Percentiles rank a stretch among this genome's conserved stretches.
phyloP scores from a whole-genome alignment of 2,329 filamentous ascomycete species.

The Dothiorella sarmentorum region DNA sequence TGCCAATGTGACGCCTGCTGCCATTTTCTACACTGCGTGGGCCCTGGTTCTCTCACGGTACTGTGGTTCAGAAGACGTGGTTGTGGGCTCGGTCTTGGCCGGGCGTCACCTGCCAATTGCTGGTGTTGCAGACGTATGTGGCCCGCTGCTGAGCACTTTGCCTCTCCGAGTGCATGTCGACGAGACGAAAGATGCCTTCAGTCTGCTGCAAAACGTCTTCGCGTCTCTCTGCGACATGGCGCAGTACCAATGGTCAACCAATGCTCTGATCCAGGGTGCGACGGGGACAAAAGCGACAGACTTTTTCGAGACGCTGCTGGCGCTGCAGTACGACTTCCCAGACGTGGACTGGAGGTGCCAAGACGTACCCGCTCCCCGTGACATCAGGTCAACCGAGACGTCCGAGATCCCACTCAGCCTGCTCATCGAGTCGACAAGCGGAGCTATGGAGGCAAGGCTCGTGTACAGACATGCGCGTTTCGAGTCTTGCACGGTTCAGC shows the following conservation, averaged over 20 bases:
- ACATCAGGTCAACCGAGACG: neutral
- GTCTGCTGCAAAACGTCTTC: neutral
- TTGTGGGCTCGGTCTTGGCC: conserved; percentile 36
- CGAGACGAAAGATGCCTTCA: neutral
- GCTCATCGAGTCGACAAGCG: neutral
- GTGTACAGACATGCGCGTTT: neutral
- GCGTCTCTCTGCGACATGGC: neutral
- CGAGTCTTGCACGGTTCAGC: neutral
- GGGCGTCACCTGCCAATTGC: conserved; percentile 35
- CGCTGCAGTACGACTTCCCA: conserved; percentile 13
- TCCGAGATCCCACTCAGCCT: conserved; percentile 1
- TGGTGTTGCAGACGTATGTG: conserved; percentile 30
- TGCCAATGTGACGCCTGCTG: conserved; percentile 20
- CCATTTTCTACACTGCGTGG: conserved; percentile 38
- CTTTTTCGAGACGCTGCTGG: conserved; percentile 7
- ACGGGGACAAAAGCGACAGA: conserved; percentile 7
- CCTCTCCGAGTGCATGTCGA: neutral
- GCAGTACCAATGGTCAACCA: conserved; percentile 9
- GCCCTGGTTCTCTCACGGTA: conserved; percentile 32
- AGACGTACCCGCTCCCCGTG: neutral
- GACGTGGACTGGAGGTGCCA: neutral
- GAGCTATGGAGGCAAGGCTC: conserved; percentile 4
- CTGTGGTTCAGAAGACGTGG: conserved; percentile 30
- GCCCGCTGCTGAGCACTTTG: conserved; percentile 34
- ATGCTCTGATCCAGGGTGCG: conserved; percentile 7